Evolutionary conservation across 1,284 basidiomycete genomes (phyloP).

Genomic region (Cystobasidium sp.): DNA sequence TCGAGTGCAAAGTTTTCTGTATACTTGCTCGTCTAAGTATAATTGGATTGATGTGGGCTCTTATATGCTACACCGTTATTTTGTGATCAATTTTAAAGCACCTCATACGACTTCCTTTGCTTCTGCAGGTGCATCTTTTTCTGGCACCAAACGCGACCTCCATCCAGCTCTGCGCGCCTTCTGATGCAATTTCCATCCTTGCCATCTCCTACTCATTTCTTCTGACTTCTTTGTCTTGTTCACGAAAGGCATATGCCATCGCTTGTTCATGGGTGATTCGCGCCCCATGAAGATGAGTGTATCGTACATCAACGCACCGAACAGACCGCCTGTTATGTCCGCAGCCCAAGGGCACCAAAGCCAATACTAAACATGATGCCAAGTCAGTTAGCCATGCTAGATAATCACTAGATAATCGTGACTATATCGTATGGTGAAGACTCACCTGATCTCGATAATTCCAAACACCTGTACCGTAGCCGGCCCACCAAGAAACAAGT

Average conservation of each 20-base stretch:
- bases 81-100: neutral
- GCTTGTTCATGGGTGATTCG: constrained; percentile 53
- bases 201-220: neutral
- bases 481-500: constrained; percentile 65
- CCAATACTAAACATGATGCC: constrained; percentile 70
- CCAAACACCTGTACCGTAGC: constrained; percentile 63
- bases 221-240: neutral
- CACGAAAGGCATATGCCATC: constrained; percentile 2
- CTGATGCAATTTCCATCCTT: constrained; percentile 7
- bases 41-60: too few species aligned
- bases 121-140: neutral
- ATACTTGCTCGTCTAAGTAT: too few species aligned
- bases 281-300: constrained; percentile 55
- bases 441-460: constrained; percentile 40
- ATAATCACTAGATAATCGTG: neutral
- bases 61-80: neutral
- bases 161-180: constrained; percentile 5
- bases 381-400: constrained; percentile 23
- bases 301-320: constrained; percentile 56
- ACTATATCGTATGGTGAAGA: neutral
- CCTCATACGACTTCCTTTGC: neutral
- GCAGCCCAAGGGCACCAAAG: constrained; percentile 67
- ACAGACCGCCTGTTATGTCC: constrained; percentile 54
- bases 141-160: constrained; percentile 5
- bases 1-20: too few species aligned